Base-by-base conservation (phyloP, 192 early-diverging fungal genomes). In the Rhizophagus clarus region DNA sequence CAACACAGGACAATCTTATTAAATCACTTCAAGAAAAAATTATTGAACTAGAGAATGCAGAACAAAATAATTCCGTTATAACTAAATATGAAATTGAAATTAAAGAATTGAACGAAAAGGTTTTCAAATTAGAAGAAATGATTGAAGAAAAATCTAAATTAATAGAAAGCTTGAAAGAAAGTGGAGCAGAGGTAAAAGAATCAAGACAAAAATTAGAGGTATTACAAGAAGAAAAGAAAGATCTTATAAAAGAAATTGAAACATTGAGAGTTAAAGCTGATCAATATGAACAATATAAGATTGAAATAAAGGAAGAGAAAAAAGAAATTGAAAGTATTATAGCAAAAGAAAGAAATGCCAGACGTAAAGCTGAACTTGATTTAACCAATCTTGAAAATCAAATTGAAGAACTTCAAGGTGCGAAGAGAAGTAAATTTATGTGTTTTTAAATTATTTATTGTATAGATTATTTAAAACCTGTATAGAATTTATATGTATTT, bases 401-500 rank as follows among this genome's bases (percentile, higher is more conserved):
- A 71, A 86, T 89, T 83, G 88, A 90, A 73, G 87, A 88, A 51
- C 62, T 90, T 24, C 49, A 83, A 89, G 82, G 85, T 75, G 22
- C 79, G 84, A 66, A 88, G 85, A 56, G 17, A 7, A 56, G 20
- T 22, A 56, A 56, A 56, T 56, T 90, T 77, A 87, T 85, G 61
- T 90, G 89, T 81, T 90, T 90, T 74, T 90, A 86, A 81, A 75
- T 40, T 56, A 20, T 56, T 56, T 56, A 20, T 15, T 56, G 49
- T 56, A 56, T 56, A 56, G 49, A 20, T 15, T 56, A 20, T 5
- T 56, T 56, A 4, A 20, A 56, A 4, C 14, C 0, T 56, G 49
- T 56, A 56, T 45, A 45, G 42, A 45, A 45, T 45, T n/a, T 45
- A 45, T 45, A 45, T 12, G 12, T 45, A 12, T 40, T 40, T 45